Evolutionary conservation across 306 rosid genomes (phyloP), one percentile per base, ranked within the genome.

Genomic region (Dalbergia cochinchinensis): DNA sequence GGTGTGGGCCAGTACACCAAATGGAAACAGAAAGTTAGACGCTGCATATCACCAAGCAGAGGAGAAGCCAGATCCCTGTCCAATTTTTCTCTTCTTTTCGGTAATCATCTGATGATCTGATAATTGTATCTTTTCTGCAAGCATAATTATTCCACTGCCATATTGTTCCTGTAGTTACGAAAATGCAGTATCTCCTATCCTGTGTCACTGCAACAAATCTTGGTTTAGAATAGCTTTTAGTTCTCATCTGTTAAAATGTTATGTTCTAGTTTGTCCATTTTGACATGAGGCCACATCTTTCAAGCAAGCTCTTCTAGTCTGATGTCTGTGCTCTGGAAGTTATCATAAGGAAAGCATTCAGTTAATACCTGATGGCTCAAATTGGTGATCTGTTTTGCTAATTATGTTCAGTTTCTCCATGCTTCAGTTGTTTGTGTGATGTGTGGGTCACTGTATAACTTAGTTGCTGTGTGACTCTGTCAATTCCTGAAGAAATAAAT

Each of bases 1-100:
- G 71, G 91, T 92, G 79, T 92, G 97, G 97, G 97, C 97, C 63
- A 92, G 97, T 75, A 92, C 97, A 48, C 95, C 97, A 76, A 92
- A 92, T 65, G 97, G 97, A 71, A 92, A 92, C 79, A 90, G 88
- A 82, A 92, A 92, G 85, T 78, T 92, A 67, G 96, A 92, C 87
- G 88, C 92, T 69, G 95, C 97, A 39, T 90, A 84, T 86, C 82
- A 82, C 65, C 93, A 90, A 85, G 90, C 92, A 45, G 86, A 80
- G 86, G 95, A 90, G 86, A 89, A 85, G 83, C 90, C 83, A 82
- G 94, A 90, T 58, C 65, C 81, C 76, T 92, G 95, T 84, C 92
- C 89, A 0, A 72, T 90, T 76, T 92, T 92, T 81, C 95, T 92
- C 57, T 82, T 90, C 35, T 92, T 90, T 57, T 92, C 97, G 88